Percentiles rank a stretch among this genome's conserved stretches.
Evolutionary conservation across 108 stramenopile genomes (phyloP).

Genomic region (Cyclotella choctawhatcheeana): DNA sequence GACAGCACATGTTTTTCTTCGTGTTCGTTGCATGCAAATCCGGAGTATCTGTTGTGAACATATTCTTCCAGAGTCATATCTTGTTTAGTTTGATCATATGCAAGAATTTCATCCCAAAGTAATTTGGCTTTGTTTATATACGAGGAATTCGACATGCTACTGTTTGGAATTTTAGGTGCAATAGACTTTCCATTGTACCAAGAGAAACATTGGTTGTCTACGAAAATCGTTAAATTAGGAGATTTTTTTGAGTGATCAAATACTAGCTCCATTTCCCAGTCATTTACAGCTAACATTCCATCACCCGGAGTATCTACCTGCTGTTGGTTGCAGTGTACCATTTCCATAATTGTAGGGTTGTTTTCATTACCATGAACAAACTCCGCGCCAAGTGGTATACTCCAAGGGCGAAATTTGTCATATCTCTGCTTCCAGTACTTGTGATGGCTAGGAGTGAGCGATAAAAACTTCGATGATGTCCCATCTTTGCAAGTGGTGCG

Average conservation of each 20-base stretch:
- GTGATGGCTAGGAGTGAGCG: background rate
- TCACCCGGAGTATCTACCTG: too few relatives aligned
- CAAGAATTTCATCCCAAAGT: conserved; percentile 16
- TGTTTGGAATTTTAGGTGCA: background rate
- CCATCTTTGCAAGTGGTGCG: conserved; percentile 2
- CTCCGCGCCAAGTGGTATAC: conserved; percentile 43
- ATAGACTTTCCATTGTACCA: conserved; percentile 18
- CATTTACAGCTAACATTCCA: background rate
- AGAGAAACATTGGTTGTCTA: conserved; percentile 16
- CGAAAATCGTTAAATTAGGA: conserved; percentile 20
- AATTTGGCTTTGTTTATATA: background rate
- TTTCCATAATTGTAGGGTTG: conserved; percentile 32
- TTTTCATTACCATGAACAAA: conserved; percentile 43
- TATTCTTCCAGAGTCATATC: conserved; percentile 19
- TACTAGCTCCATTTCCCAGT: conserved; percentile 15
- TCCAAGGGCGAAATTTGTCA: conserved; percentile 38
- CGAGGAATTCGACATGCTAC: background rate
- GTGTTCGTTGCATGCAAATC: background rate
- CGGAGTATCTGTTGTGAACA: background rate
- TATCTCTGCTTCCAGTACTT: conserved; percentile 8
- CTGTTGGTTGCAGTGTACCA: background rate
- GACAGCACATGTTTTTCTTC: conserved; percentile 9
- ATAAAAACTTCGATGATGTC: background rate
- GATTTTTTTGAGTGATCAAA: background rate
- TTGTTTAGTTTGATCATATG: background rate